A percentile compares a stretch with the other conserved stretches of the same genome.
Conservation (phyloP, 163 green algal species). For the Volvox carteri region DNA sequence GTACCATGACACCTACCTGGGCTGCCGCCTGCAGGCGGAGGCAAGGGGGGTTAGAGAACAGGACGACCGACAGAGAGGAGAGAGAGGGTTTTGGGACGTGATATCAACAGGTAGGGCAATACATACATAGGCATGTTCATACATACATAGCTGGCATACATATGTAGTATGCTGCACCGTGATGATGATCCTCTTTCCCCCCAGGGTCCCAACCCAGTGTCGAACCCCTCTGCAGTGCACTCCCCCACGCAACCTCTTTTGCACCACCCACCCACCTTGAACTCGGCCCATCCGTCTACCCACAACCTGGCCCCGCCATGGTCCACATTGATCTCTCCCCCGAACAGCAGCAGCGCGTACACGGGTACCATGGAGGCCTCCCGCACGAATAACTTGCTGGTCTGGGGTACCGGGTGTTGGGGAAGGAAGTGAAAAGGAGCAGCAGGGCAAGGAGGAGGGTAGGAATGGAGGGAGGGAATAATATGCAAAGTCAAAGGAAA, state of each 20-base stretch:
- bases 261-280: no score
- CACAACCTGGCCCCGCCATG: constrained; percentile 50
- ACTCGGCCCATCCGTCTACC: constrained; percentile 89
- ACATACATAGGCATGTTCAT: no score
- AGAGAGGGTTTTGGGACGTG: not conserved
- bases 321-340: constrained; percentile 84
- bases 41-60: not conserved
- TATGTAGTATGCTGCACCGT: no score
- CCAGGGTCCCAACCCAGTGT: no score
- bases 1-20: constrained; percentile 77
- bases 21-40: not conserved
- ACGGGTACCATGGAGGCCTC: constrained; percentile 84
- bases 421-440: not conserved
- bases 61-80: not conserved
- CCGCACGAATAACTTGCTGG: constrained; percentile 64
- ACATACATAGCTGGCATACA: no score
- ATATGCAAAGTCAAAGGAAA: not conserved
- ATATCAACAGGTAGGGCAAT: not conserved
- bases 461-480: not conserved
- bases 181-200: no score
- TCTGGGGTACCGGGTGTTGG: constrained; percentile 24
- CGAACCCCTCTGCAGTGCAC: no score
- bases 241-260: not conserved
- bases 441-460: not conserved
- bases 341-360: constrained; percentile 95